Base-by-base conservation (phyloP, 1,284 basidiomycete genomes). In the Fomitopsis palustris region DNA sequence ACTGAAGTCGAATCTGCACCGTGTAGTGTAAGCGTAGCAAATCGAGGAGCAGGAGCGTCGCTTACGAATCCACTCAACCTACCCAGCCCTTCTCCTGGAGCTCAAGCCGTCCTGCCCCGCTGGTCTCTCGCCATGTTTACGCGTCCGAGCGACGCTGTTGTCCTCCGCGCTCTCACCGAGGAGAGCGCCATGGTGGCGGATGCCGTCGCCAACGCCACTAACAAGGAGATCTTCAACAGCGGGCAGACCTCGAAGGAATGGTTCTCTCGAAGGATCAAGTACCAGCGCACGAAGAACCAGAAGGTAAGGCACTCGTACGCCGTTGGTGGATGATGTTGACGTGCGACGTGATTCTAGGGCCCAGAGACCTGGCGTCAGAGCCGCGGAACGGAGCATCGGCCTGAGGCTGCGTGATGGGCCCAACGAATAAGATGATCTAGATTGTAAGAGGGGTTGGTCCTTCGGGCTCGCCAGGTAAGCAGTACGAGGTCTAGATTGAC, bases 111-210 rank as follows among this genome's bases (percentile, higher is more conserved):
- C n/a, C 65, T 66, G 39, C 69, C 67, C 17, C 72, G 76, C 42
- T 74, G 73, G 68, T 75, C 74, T 9, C 65, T 78, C 2, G 76
- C 77, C 3, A 76, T 70, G 66, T 77, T 78, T 64, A 69, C 70
- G 2, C 67, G 77, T 4, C 77, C 77, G 1, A 70, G 72, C 52
- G 60, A 74, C 61, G 64, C 64, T 1, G 68, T 72, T 12, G n/a
- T 63, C 1, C 55, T 73, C 42, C 57, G 65, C 56, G 64, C 71
- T 0, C 63, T 74, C 7, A 33, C 60, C 4, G 63, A 69, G 7
- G 53, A 70, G 47, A 73, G 71, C 56, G n/a, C 64, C 3, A 52
- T 68, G 43, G 68, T 75, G 52, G 70, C 70, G 1, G 66, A 71
- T 2, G 72, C 72, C 1, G 69, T 65, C 12, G 60, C 61, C 4